Evolutionary conservation across 805 yeast species (phyloP).

Genomic region (Ogataea salicorniae): DNA sequence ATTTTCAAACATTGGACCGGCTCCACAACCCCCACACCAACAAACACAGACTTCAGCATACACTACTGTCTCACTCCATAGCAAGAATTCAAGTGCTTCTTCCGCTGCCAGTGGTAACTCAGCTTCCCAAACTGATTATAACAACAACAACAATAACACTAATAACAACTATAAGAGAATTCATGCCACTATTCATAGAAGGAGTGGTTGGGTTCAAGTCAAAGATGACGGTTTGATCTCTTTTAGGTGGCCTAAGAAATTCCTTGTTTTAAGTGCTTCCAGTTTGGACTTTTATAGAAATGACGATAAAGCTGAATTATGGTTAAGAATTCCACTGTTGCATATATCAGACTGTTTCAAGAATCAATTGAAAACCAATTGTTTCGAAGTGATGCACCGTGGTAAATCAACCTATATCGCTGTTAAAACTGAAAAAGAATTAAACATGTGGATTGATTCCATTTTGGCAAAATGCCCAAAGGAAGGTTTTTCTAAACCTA

Average conservation of each 20-base stretch:
- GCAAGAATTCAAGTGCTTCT: conserved; percentile 30
- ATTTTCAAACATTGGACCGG: conserved; percentile 21
- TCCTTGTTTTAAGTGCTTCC: conserved; percentile 69
- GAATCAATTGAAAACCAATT: conserved; percentile 67
- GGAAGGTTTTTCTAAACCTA: conserved; percentile 76
- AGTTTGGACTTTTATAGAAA: conserved; percentile 69
- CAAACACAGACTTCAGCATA: conserved; percentile 5
- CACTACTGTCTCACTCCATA: conserved; percentile 20
- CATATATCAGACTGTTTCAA: conserved; percentile 61
- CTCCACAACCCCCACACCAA: conserved; percentile 19
- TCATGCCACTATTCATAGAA: conserved; percentile 31
- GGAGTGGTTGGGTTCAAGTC: conserved; percentile 84
- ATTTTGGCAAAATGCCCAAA: conserved; percentile 71
- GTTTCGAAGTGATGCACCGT: conserved; percentile 71
- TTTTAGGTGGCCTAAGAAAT: conserved; percentile 90
- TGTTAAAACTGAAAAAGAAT: conserved; percentile 72
- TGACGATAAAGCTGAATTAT: conserved; percentile 48
- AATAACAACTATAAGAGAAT: conserved; percentile 19
- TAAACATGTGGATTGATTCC: conserved; percentile 87
- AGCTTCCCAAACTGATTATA: conserved; percentile 4
- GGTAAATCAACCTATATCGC: conserved; percentile 67
- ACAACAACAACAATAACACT: conserved; percentile 7
- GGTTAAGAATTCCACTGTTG: conserved; percentile 49
- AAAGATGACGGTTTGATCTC: conserved; percentile 89
- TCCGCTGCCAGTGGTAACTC: conserved; percentile 26